Conservation (phyloP, 768 basidiomycete species). For the Boletus tomentosulus region DNA sequence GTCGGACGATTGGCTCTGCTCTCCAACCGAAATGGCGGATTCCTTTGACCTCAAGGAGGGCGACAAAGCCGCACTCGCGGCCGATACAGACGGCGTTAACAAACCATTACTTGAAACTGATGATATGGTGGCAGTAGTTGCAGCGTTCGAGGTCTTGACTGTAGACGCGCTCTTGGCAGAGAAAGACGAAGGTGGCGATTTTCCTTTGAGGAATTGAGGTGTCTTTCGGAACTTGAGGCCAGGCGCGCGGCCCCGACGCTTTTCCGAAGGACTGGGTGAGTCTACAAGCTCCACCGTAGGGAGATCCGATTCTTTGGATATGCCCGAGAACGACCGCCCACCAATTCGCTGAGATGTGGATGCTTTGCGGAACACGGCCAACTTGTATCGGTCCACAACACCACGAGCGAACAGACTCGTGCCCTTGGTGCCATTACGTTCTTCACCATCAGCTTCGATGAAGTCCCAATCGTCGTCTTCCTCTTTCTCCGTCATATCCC, state of each 20-base stretch:
- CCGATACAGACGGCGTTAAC: conserved; percentile 62
- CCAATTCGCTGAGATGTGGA: conserved; percentile 50
- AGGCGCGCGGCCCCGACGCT: conserved; percentile 64
- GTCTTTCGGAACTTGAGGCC: conserved; percentile 70
- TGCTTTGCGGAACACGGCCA: conserved; percentile 84
- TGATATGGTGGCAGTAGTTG: conserved; percentile 30
- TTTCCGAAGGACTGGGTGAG: conserved; percentile 45
- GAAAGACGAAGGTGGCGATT: conserved; percentile 50
- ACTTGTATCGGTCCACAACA: conserved; percentile 81
- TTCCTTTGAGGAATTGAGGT: conserved; percentile 71
- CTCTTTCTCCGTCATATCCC: conserved; percentile 36
- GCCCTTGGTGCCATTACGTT: conserved; percentile 75
- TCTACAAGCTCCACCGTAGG: conserved; percentile 36
- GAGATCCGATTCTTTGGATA: conserved; percentile 52
- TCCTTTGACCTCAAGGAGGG: conserved; percentile 81
- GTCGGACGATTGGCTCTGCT: conserved; percentile 67
- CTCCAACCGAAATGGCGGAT: conserved; percentile 69
- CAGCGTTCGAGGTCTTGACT: conserved; percentile 43
- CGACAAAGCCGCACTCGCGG: conserved; percentile 42
- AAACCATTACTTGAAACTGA: conserved; percentile 45
- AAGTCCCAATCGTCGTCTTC: conserved; percentile 93
- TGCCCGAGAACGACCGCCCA: conserved; percentile 51
- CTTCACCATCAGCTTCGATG: conserved; percentile 79
- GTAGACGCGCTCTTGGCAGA: conserved; percentile 30
- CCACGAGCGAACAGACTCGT: conserved; percentile 87